Base-by-base conservation (phyloP, 2,329 filamentous ascomycete genomes). In the Calonectria naviculata region DNA sequence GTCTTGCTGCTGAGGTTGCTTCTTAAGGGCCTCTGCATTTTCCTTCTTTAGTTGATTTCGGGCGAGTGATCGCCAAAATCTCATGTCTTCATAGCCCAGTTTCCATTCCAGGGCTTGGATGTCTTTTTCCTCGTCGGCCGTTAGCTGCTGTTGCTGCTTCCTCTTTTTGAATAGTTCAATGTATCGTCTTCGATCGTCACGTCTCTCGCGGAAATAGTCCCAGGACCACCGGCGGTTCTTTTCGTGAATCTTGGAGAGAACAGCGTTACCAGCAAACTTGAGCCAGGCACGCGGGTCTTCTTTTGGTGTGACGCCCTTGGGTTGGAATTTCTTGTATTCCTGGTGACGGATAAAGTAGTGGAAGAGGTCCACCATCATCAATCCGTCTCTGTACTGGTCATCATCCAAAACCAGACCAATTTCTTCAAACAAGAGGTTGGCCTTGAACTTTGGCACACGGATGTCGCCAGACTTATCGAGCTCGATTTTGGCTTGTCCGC, bases 361-460 rank as follows among this genome's bases (percentile, higher is more conserved):
- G 86, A 99, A 99, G 3, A 98, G 87, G 81, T 99, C 97, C 2
- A 98, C 94, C 87, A 99, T 94, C 97, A 99, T 99, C 70, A 99
- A 85, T 6, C 93, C 95, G 84, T 99, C 97, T 34, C 97, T 93
- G 81, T 99, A 99, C 81, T 99, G 97, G 75, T 98, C 91, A 75
- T 99, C 96, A 76, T 99, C 97, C 36, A 99, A 89, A n/a, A 98
- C 94, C 74, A 99, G 93, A 62, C 97, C 97, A 70, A 99, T 95
- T 80, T 99, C 97, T 80, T 99, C 96, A 78, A 99, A 99, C 2
- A 98, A 85, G 21, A 99, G 85, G 44, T 93, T 94, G 31, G 95
- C 94, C 83, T 98, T 98, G 85, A 97, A 92, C 79, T 96, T 97
- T 3, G 97, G 94, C 19, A 90, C 88, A 68, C 94, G 92, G 31